A percentile compares a stretch with the other conserved stretches of the same genome.
phyloP scores from a whole-genome alignment of 2,329 filamentous ascomycete genomes.

The Ophiostoma ips region DNA sequence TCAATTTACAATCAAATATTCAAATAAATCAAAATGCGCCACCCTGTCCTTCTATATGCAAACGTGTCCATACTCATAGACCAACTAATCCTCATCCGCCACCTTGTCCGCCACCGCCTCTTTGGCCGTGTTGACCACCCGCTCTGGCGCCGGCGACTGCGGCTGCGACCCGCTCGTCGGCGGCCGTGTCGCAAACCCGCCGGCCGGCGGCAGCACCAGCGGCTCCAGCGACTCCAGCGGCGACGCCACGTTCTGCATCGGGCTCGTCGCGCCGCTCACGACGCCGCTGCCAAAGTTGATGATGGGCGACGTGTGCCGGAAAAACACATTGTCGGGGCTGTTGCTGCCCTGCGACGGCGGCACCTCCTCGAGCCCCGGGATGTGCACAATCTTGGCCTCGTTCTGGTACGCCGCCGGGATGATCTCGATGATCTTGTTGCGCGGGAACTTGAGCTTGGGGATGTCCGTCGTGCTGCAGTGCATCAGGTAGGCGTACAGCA shows the following conservation, averaged over 20 bases:
- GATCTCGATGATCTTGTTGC: constrained; percentile 97
- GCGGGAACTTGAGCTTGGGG: constrained; percentile 80
- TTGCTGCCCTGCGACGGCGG: constrained; percentile 7
- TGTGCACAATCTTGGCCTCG: constrained; percentile 78
- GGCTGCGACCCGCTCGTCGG: constrained; percentile 3
- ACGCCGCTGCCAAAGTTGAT: constrained; percentile 69
- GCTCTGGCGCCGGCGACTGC: constrained; percentile 25
- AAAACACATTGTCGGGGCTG: constrained; percentile 17
- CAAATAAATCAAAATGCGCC: too few relatives aligned
- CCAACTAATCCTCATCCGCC: constrained; percentile 32
- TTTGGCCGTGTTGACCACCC: constrained; percentile 34
- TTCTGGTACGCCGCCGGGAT: constrained; percentile 97
- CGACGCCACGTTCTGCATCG: constrained; percentile 34
- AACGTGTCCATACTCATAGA: too few relatives aligned
- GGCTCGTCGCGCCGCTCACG: constrained; percentile 26
- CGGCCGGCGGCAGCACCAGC: constrained; percentile 11
- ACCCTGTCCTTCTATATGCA: too few relatives aligned
- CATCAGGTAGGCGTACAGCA: constrained; percentile 96
- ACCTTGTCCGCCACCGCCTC: constrained; percentile 39
- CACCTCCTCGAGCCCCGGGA: constrained; percentile 47
- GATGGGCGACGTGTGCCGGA: constrained; percentile 57
- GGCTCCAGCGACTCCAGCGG: constrained; percentile 29
- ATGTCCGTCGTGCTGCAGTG: constrained; percentile 94
- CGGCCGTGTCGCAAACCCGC: neutral
- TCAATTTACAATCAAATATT: too few relatives aligned